Evolutionary conservation across 768 basidiomycete genomes (phyloP), one percentile per base, ranked within the genome.

Genomic region (Coprinopsis cinerea): DNA sequence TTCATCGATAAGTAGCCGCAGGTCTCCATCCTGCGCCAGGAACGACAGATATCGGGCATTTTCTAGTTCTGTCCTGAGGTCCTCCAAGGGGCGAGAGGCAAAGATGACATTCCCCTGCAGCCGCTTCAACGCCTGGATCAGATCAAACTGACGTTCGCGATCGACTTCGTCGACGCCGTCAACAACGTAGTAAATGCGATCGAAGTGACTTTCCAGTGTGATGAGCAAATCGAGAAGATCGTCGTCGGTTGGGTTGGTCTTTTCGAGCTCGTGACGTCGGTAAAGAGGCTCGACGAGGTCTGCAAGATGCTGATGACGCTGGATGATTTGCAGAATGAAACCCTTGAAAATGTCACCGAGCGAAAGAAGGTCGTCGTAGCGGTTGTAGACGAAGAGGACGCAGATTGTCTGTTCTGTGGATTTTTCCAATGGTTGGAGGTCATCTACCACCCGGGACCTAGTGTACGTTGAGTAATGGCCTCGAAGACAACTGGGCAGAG

Each of bases 81-180:
- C 15, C 14, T 30, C 17, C 30, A 20, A 41, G 3, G 48, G 48
- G 9, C 48, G 48, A 11, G 48, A 49, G 4, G 48, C 34, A 9
- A 49, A n/a, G 20, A 49, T 22, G 2, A 44, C 14, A 22, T 34
- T 42, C 18, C 17, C 41, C 7, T 49, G 13, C 20, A 49, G 7
- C 17, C 40, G 13, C 18, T n/a, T 3, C 11, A 49, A 11, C 25
- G 26, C 13, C 4, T 13, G 27, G 9, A 49, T 13, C 10, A 49
- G 40, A 14, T 43, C 17, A 41, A 43, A 27, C 20, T 30, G 26
- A 0, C 28, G 23, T 3, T 23, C 28, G 10, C 22, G 17, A 4
- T 36, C 14, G 10, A 39, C 17, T 17, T 49, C 48, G 30, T 49
- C 48, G 10, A 49, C 13, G 2, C 28, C 48, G 18, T 49, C 48